Evolutionary conservation across 805 yeast species (phyloP), one percentile per base, ranked within the genome.

Genomic region (Blastobotrys americana): DNA sequence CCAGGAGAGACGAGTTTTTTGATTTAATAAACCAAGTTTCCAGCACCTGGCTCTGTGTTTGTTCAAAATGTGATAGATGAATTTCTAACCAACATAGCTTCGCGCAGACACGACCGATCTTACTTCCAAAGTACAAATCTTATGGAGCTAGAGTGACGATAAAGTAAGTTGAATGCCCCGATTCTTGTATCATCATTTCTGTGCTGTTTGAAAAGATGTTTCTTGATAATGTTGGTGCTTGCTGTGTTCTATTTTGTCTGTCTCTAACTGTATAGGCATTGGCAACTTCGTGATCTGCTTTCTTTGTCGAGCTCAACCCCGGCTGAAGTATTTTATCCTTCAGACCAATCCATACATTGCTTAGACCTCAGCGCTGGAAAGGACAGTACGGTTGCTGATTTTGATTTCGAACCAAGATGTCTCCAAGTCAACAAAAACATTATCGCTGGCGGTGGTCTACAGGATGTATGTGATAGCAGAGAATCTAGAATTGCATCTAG

Each of bases 231-330:
- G n/a, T n/a, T n/a, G n/a, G n/a, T n/a, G n/a, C n/a, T n/a, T n/a
- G n/a, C n/a, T n/a, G n/a, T n/a, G n/a, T n/a, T n/a, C n/a, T n/a
- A n/a, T n/a, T n/a, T n/a, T n/a, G n/a, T 5, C 39, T 39, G 15
- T 20, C 16, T 34, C 37, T n/a, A 15, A 39, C 44, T 13, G 33
- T 10, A 18, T 27, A 54, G 57, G 44, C 82, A 86, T 66, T 87
- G 95, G 95, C 96, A 86, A 61, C 68, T 87, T 25, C 70, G 94
- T 31, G 90, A 87, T 57, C 70, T 87, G 55, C 67, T 87, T 4
- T 75, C 78, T 51, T 72, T 70, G 15, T 60, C 80, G 44, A 49
- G 55, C 39, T 46, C 60, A 19, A 15, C 10, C 19, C 44, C 61
- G 70, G 49, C 58, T 73, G 48, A 69, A 36, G 66, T 84, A 5